Evolutionary conservation across 2,329 filamentous ascomycete species (phyloP).

Genomic region (Aspergillus ustus): DNA sequence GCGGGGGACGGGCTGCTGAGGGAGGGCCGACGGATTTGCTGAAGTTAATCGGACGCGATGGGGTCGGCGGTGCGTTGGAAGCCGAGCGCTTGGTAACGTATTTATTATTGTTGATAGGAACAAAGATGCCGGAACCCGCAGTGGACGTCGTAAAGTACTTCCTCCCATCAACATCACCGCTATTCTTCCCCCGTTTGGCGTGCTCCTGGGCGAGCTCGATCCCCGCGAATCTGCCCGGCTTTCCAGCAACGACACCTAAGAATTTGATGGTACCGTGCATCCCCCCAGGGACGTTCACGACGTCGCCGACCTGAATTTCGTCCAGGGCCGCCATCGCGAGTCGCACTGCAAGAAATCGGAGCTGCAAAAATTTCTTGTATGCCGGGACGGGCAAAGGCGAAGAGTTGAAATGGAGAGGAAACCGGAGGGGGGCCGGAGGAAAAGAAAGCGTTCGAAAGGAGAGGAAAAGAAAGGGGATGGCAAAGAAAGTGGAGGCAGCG

Average conservation of each 20-base stretch:
- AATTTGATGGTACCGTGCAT: slow-evolving; percentile 93
- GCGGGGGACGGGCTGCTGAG: slow-evolving; percentile 68
- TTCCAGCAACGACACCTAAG: slow-evolving; percentile 82
- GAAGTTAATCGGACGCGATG: slow-evolving; percentile 74
- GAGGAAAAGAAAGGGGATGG: slow-evolving; percentile 23
- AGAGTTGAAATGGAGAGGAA: slow-evolving; percentile 18
- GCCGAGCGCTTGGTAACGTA: slow-evolving; percentile 60
- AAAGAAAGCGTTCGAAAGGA: slow-evolving; percentile 23
- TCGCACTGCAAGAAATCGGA: background rate
- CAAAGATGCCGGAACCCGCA: slow-evolving; percentile 87
- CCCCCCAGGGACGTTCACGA: slow-evolving; percentile 88
- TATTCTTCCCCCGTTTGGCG: slow-evolving; percentile 88
- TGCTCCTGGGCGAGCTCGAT: slow-evolving; percentile 85
- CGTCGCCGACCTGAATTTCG: slow-evolving; percentile 75
- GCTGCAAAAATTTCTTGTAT: background rate
- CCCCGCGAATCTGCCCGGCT: slow-evolving; percentile 88
- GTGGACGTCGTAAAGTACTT: slow-evolving; percentile 80
- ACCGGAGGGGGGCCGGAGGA: slow-evolving; percentile 19
- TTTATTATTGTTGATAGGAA: slow-evolving; percentile 79
- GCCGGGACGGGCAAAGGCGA: slow-evolving; percentile 9
- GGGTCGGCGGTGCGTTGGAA: slow-evolving; percentile 61
- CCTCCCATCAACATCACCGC: slow-evolving; percentile 86
- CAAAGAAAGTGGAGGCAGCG: slow-evolving; percentile 21
- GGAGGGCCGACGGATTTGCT: slow-evolving; percentile 83
- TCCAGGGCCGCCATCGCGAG: slow-evolving; percentile 47